Evolutionary conservation across 2,329 filamentous ascomycete genomes (phyloP).

Genomic region (Cercospora sesami): DNA sequence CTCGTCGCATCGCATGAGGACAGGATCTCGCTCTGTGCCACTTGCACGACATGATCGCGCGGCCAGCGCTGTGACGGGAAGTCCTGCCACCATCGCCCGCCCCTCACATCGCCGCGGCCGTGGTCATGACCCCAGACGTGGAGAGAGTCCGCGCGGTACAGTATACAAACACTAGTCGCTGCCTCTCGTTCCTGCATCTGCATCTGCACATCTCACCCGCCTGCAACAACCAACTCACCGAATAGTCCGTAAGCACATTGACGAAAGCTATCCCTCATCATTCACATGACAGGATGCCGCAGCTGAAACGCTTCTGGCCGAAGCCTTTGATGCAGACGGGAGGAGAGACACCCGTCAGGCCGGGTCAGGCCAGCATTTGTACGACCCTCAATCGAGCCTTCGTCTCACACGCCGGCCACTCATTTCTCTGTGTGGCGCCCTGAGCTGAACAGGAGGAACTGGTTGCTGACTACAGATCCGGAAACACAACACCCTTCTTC

Average conservation of each 20-base stretch:
- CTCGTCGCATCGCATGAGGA: not conserved
- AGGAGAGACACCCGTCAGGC: constrained; percentile 1
- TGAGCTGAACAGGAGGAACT: not conserved
- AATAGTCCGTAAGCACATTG: not conserved
- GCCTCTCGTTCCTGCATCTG: not conserved
- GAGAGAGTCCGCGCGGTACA: not conserved
- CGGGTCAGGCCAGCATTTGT: not conserved
- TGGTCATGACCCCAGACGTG: not conserved
- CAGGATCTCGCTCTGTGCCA: not conserved
- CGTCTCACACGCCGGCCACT: constrained; percentile 8
- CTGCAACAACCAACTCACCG: not conserved
- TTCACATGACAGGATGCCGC: not conserved
- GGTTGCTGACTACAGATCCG: not conserved
- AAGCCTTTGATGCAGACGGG: constrained; percentile 1
- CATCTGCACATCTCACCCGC: not conserved
- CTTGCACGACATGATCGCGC: constrained; percentile 3
- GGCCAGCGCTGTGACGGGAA: not conserved
- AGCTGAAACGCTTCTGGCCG: not conserved
- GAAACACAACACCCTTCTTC: not conserved
- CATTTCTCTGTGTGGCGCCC: not conserved
- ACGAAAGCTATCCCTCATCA: not conserved
- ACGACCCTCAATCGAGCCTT: not conserved
- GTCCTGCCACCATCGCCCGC: not conserved
- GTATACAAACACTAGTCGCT: not conserved
- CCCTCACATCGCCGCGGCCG: not conserved